A percentile compares a stretch with the other conserved stretches of the same genome.
These are phyloP conservation scores for Cudoniella acicularis DNA, from an alignment of 495 filamentous ascomycete genomes.

Conservation along the genomic window DNA sequence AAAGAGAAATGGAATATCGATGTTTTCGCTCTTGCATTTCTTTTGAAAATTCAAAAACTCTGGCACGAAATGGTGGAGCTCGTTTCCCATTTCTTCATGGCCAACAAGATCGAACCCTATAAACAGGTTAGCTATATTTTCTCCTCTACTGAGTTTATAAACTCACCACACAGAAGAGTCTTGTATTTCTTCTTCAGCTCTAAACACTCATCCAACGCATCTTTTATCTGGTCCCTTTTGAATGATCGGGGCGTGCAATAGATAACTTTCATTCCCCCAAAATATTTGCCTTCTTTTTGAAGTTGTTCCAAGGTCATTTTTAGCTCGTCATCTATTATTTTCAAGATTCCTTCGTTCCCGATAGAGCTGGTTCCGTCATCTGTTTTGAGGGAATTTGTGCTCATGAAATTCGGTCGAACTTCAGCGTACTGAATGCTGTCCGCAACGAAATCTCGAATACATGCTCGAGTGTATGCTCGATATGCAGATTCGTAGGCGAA, in stretches of 20 bases:
- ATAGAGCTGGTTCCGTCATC: constrained; percentile 40
- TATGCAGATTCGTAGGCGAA: constrained; percentile 54
- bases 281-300: constrained; percentile 12
- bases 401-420: constrained; percentile 56
- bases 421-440: constrained; percentile 58
- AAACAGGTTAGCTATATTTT: background rate
- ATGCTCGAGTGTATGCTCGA: constrained; percentile 39
- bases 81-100: constrained; percentile 70
- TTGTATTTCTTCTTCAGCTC: constrained; percentile 67
- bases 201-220: constrained; percentile 74
- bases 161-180: constrained; percentile 59
- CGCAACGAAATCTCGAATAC: constrained; percentile 44
- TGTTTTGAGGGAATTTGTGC: constrained; percentile 41
- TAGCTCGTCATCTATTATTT: constrained; percentile 46
- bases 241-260: constrained; percentile 25
- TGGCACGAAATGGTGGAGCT: constrained; percentile 63
- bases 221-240: constrained; percentile 50
- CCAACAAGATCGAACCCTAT: constrained; percentile 84
- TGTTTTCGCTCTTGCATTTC: constrained; percentile 57
- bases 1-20: constrained; percentile 93
- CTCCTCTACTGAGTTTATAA: background rate
- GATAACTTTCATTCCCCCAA: constrained; percentile 28
- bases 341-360: constrained; percentile 45
- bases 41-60: constrained; percentile 82
- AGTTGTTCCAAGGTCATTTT: constrained; percentile 35